A percentile compares a stretch with the other conserved stretches of the same genome.
Evolutionary conservation across 768 basidiomycete species (phyloP).

Genomic region (Pleurotus tuoliensis): DNA sequence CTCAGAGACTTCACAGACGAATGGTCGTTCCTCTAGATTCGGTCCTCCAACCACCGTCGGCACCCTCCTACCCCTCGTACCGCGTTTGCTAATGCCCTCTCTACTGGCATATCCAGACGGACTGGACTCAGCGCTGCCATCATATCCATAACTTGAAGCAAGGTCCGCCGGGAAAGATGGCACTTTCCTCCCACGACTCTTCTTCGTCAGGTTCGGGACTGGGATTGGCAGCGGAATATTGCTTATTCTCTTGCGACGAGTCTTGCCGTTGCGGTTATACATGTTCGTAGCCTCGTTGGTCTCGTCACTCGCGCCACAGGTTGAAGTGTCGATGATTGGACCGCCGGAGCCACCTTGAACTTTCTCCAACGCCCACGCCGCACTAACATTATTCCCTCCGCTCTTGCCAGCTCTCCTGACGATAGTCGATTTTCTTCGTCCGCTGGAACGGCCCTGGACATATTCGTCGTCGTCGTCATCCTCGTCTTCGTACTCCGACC

Average conservation of each 20-base stretch:
- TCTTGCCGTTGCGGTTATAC: neutral
- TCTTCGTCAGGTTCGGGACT: conserved; percentile 60
- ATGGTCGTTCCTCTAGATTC: conserved; percentile 37
- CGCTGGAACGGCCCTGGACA: neutral
- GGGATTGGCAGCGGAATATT: conserved; percentile 43
- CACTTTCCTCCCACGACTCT: conserved; percentile 56
- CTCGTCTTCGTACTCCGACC: conserved; percentile 19
- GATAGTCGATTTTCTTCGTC: neutral
- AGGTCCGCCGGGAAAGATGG: conserved; percentile 27
- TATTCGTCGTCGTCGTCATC: conserved; percentile 14
- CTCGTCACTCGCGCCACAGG: conserved; percentile 11
- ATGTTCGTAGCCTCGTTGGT: neutral
- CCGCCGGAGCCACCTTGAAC: neutral
- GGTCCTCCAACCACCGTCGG: neutral
- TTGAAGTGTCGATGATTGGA: neutral
- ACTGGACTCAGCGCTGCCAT: conserved; percentile 4
- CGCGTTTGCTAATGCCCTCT: neutral
- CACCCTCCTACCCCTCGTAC: conserved; percentile 1
- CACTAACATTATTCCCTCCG: neutral
- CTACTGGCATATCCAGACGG: conserved; percentile 1
- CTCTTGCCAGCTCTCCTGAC: neutral
- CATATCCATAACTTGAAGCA: conserved; percentile 4
- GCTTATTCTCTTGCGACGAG: neutral
- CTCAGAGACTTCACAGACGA: conserved; percentile 63
- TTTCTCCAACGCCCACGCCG: neutral